Conservation (phyloP, 768 basidiomycete species). For the Amylocystis lapponica region DNA sequence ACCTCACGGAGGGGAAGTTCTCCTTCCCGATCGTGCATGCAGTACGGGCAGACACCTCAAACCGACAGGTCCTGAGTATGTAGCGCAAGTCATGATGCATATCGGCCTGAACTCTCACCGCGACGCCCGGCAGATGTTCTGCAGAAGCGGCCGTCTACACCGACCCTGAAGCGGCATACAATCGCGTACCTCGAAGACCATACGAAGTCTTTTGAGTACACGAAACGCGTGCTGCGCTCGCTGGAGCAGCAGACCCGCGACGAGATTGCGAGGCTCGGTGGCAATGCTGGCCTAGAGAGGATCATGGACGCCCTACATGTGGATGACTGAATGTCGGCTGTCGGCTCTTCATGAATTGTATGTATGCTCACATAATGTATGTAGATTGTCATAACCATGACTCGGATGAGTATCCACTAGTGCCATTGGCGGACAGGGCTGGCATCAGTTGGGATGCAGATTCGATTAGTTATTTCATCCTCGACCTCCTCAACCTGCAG, state of each 20-base stretch:
- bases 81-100: conserved; percentile 4
- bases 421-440: no score
- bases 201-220: conserved; percentile 88
- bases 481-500: no score
- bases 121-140: conserved; percentile 61
- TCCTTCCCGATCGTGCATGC: conserved; percentile 94
- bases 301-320: conserved; percentile 45
- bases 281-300: conserved; percentile 57
- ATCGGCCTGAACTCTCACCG: background rate
- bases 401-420: no score
- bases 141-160: conserved; percentile 79
- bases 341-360: no score
- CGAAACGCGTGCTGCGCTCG: conserved; percentile 56
- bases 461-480: no score
- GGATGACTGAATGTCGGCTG: conserved; percentile 13
- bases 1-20: conserved; percentile 95
- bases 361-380: no score
- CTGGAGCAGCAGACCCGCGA: conserved; percentile 62
- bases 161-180: conserved; percentile 73
- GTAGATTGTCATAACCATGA: no score
- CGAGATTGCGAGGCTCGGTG: conserved; percentile 73
- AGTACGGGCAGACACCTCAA: conserved; percentile 70
- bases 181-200: conserved; percentile 58
- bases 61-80: conserved; percentile 81
- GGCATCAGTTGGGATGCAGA: no score